phyloP scores from a whole-genome alignment of 257 asterid species.

The Scutellaria minor region DNA sequence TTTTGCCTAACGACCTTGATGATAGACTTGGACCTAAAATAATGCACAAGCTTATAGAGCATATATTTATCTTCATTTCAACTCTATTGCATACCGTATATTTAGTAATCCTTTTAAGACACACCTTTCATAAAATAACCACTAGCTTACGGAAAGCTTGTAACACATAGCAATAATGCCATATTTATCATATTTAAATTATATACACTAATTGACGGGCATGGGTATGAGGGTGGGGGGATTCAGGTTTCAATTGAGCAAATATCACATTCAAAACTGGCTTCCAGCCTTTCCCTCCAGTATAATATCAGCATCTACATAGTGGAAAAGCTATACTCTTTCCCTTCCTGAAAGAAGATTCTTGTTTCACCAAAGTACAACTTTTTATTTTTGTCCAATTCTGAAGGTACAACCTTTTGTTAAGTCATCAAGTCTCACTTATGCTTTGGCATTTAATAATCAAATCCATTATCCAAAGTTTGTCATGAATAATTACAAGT shows the following conservation, averaged over 20 bases:
- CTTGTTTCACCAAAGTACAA: too few relatives aligned
- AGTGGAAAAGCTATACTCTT: too few relatives aligned
- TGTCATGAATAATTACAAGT: too few relatives aligned
- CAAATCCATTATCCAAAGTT: too few relatives aligned
- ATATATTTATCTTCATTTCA: constrained; percentile 20
- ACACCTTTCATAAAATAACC: neutral
- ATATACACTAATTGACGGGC: neutral
- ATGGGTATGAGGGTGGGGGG: neutral
- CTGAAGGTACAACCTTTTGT: too few relatives aligned
- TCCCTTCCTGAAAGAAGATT: too few relatives aligned
- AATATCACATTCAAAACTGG: neutral
- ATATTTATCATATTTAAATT: neutral
- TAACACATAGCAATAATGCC: constrained; percentile 1
- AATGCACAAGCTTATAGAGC: constrained; percentile 3
- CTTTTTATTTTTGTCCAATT: too few relatives aligned
- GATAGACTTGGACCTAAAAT: constrained; percentile 10
- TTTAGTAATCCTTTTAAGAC: constrained; percentile 1
- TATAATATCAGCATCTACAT: constrained; percentile 5
- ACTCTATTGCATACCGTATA: constrained; percentile 14
- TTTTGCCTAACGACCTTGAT: constrained; percentile 4
- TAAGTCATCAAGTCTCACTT: too few relatives aligned
- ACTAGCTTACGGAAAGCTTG: constrained; percentile 12
- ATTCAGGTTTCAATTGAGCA: constrained; percentile 5
- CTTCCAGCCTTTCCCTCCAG: constrained; percentile 1
- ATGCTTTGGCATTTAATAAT: too few relatives aligned